Evolutionary conservation across 108 stramenopile genomes (phyloP).

Genomic region (Nitzschia sp.): DNA sequence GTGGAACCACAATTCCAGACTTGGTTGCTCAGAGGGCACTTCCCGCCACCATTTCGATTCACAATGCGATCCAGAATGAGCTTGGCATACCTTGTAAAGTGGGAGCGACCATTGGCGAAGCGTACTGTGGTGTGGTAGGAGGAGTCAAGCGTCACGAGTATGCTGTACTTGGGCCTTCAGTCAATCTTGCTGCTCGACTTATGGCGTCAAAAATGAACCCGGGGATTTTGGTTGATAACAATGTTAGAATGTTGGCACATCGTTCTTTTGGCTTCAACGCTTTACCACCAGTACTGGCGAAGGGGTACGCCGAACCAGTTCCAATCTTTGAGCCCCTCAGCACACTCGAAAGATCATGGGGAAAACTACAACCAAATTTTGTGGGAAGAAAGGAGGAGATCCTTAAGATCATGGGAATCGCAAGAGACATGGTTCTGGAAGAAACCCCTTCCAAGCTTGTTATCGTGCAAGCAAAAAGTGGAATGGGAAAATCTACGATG

Average conservation of each 20-base stretch:
- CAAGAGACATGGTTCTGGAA: constrained; percentile 34
- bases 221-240: constrained; percentile 70
- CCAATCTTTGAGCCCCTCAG: constrained; percentile 70
- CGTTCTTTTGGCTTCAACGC: constrained; percentile 55
- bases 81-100: constrained; percentile 55
- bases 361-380: constrained; percentile 44
- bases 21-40: constrained; percentile 67
- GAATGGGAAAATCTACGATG: constrained; percentile 63
- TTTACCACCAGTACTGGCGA: constrained; percentile 58
- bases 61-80: constrained; percentile 50
- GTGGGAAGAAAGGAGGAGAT: constrained; percentile 64
- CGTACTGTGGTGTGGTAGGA: constrained; percentile 78
- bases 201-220: constrained; percentile 60
- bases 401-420: constrained; percentile 43
- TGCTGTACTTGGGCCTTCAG: constrained; percentile 70
- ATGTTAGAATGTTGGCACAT: constrained; percentile 49
- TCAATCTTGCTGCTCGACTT: constrained; percentile 73
- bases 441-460: constrained; percentile 33
- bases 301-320: constrained; percentile 72
- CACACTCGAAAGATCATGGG: constrained; percentile 44
- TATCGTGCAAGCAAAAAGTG: constrained; percentile 45
- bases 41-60: constrained; percentile 59
- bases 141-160: constrained; percentile 66
- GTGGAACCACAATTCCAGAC: constrained; percentile 72
- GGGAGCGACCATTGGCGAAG: constrained; percentile 70